Evolutionary conservation across 176 grass and related monocot genomes (phyloP).

Genomic region (Rhynchospora tenuis): DNA sequence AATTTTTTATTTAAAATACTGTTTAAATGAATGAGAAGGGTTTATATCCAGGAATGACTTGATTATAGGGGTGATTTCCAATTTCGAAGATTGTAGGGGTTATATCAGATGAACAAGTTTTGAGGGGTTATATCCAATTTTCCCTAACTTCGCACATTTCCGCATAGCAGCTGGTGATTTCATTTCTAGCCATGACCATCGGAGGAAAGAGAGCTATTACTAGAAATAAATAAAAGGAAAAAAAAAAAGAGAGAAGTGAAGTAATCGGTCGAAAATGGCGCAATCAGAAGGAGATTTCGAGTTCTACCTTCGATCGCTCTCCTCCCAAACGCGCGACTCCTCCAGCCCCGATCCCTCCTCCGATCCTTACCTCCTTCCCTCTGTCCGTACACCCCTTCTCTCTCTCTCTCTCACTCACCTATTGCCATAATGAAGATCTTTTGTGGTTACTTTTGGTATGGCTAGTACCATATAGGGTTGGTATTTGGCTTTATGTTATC

Average conservation of each 20-base stretch:
- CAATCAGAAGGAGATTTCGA: conserved; percentile 45
- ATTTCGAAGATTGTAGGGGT: no score
- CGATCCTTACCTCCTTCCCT: conserved; percentile 75
- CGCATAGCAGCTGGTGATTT: no score
- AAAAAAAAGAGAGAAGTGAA: background rate
- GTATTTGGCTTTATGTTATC: background rate
- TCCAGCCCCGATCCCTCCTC: conserved; percentile 55
- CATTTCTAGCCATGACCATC: background rate
- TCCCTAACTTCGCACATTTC: no score
- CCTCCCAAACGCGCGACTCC: conserved; percentile 72
- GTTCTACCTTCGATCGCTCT: conserved; percentile 91
- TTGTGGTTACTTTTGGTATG: background rate
- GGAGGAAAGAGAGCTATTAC: no score
- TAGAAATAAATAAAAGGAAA: background rate
- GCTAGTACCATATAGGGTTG: background rate
- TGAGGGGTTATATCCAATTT: no score
- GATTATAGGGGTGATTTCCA: no score
- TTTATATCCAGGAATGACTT: no score
- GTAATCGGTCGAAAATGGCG: conserved; percentile 14
- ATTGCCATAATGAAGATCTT: background rate
- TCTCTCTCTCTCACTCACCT: background rate
- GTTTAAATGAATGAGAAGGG: no score
- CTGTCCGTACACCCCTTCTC: conserved; percentile 36
- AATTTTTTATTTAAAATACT: no score
- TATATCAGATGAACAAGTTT: no score